Evolutionary conservation across 169 alveolate species (phyloP).

Genomic region (Fabrea salina): DNA sequence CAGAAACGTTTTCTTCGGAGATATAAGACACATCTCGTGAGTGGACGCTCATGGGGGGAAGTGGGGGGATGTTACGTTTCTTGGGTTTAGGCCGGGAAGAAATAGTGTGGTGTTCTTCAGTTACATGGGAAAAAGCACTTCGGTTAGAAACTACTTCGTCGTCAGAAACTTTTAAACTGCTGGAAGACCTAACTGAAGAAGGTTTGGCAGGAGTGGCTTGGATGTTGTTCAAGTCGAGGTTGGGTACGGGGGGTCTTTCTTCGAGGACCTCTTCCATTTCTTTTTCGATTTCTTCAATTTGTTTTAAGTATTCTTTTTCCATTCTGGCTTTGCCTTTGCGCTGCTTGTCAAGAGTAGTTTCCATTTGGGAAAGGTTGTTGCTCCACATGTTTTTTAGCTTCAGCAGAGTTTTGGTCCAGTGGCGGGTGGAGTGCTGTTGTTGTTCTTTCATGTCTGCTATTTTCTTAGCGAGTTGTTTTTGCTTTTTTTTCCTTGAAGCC

Average conservation of each 20-base stretch:
- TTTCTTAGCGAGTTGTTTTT: too few species aligned
- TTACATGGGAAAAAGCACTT: conserved; percentile 19
- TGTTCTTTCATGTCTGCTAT: too few species aligned
- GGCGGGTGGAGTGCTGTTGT: too few species aligned
- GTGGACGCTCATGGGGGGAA: neutral
- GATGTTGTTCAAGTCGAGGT: neutral
- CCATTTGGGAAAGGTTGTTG: neutral
- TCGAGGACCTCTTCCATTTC: conserved; percentile 5
- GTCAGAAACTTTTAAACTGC: neutral
- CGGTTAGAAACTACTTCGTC: conserved; percentile 21
- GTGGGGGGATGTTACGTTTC: conserved; percentile 8
- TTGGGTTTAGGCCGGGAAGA: neutral
- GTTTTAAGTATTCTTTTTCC: neutral
- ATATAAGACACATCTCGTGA: neutral
- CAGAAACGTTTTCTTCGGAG: neutral
- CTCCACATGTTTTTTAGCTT: neutral
- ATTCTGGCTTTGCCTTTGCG: neutral
- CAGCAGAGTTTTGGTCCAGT: too few species aligned
- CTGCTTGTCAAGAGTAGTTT: neutral
- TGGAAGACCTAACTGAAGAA: neutral
- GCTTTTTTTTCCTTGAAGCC: too few species aligned
- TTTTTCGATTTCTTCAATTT: neutral
- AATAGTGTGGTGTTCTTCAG: conserved; percentile 8
- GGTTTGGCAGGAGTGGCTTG: conserved; percentile 2
- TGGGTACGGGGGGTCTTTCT: neutral